Evolutionary conservation across 768 basidiomycete genomes (phyloP).

Genomic region (Sistotremastrum suecicum): DNA sequence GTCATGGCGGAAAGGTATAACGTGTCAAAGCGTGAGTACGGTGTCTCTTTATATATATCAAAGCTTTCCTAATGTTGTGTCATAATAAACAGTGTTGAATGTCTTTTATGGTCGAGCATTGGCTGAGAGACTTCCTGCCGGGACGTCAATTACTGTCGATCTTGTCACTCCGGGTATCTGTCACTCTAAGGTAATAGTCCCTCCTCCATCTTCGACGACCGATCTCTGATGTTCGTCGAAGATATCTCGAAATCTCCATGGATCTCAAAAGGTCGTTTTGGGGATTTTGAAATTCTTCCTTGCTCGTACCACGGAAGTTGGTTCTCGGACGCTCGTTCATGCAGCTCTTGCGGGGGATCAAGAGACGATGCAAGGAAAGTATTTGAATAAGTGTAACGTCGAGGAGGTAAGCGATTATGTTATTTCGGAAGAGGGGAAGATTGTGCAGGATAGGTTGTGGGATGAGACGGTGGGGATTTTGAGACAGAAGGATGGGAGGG

Average conservation of each 20-base stretch:
- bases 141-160: slow-evolving; percentile 19
- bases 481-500: too few species aligned
- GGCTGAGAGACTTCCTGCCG: slow-evolving; percentile 15
- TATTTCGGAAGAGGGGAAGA: slow-evolving; percentile 18
- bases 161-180: slow-evolving; percentile 30
- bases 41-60: not conserved
- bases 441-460: slow-evolving; percentile 22
- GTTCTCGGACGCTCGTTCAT: slow-evolving; percentile 20
- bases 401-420: slow-evolving; percentile 22
- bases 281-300: slow-evolving; percentile 17
- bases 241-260: slow-evolving; percentile 6
- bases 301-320: slow-evolving; percentile 24
- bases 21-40: slow-evolving; percentile 15
- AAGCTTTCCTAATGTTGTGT: too few species aligned
- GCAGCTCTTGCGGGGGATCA: slow-evolving; percentile 17
- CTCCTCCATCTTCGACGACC: too few species aligned
- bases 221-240: too few species aligned
- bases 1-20: slow-evolving; percentile 15
- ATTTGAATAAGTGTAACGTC: slow-evolving; percentile 12
- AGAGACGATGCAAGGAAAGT: slow-evolving; percentile 19
- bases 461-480: slow-evolving; percentile 1
- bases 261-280: too few species aligned
- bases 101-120: slow-evolving; percentile 26
- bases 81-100: slow-evolving; percentile 21
- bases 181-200: slow-evolving; percentile 18